Conservation (phyloP, 139 green algal species). For the Coelastrella sp. region DNA sequence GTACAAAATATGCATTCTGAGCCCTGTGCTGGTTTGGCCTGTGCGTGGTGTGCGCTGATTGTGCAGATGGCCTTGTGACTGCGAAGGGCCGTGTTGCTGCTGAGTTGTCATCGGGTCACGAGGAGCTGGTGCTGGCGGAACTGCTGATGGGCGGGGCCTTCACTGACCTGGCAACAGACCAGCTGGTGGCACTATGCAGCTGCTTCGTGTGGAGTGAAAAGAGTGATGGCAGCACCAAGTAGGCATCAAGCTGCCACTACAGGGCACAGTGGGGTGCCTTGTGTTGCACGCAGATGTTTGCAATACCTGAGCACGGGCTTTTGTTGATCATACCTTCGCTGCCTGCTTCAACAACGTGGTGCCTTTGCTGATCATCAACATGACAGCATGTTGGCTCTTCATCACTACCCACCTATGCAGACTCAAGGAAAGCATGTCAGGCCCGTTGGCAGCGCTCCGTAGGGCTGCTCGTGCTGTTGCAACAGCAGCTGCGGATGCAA, state of each 20-base stretch:
- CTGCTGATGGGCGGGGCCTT: constrained; percentile 84
- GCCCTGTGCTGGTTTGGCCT: neutral
- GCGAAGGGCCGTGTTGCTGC: constrained; percentile 73
- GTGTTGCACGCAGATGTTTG: too few species aligned
- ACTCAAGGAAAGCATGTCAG: constrained; percentile 69
- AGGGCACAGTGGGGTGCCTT: too few species aligned
- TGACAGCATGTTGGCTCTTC: too few species aligned
- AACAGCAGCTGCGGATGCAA: constrained; percentile 63
- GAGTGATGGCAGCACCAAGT: constrained; percentile 57
- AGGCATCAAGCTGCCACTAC: neutral
- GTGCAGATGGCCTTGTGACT: constrained; percentile 68
- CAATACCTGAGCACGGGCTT: too few species aligned
- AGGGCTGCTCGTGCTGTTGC: constrained; percentile 70
- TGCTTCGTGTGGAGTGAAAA: constrained; percentile 86
- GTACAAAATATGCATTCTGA: neutral
- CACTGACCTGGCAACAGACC: constrained; percentile 62
- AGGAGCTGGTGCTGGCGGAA: constrained; percentile 86
- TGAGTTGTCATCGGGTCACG: constrained; percentile 66
- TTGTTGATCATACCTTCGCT: too few species aligned
- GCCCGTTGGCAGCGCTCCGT: constrained; percentile 55
- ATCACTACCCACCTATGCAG: constrained; percentile 39
- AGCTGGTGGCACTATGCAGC: constrained; percentile 71
- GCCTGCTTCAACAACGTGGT: neutral
- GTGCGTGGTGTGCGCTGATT: neutral
- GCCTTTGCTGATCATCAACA: too few species aligned